Evolutionary conservation across 2,329 filamentous ascomycete genomes (phyloP), one percentile per base, ranked within the genome.

Genomic region (Colletotrichum sp.): DNA sequence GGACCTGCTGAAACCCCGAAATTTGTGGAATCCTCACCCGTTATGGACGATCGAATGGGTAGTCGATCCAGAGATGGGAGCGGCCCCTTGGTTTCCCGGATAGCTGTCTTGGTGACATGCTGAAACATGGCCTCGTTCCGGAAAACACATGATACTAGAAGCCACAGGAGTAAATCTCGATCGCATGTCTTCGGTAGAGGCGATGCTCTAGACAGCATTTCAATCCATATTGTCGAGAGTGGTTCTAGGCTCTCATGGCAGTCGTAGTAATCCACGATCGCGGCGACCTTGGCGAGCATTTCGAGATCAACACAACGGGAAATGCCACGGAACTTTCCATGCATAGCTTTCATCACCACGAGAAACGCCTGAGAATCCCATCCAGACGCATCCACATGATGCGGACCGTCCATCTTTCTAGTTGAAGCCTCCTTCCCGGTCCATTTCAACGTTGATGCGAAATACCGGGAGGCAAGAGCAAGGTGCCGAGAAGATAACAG

Each of bases 221-320:
- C 52, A 2, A 82, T 52, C 81, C 80, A 82, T 1, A 71, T n/a
- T 0, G 59, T 39, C 1, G 16, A 22, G 13, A 79, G 73, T 5
- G 79, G 9, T 12, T 81, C 78, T 2, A 78, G 27, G 22, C 12
- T 22, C 61, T 83, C 82, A 30, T 81, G 78, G 34, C 80, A 83
- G 6, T 82, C 67, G 16, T 82, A 83, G 32, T 83, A 82, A n/a
- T 83, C 81, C 2, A 83, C 80, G 4, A 83, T 68, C 8, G 80
- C 78, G 0, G 81, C 80, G 9, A 83, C 70, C 30, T 82, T 81
- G 3, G 80, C 78, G 1, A 83, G 64, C 29, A 77, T 80, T 27
- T 82, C 80, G 2, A 81, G 71, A 1, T 62, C 68, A 9, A 83
- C 36, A 0, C 5, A 29, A 2, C 72, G 72, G 0, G 82, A 81